Base-by-base conservation (phyloP, 1,284 basidiomycete genomes). In the Tetrapyrgos nigripes region DNA sequence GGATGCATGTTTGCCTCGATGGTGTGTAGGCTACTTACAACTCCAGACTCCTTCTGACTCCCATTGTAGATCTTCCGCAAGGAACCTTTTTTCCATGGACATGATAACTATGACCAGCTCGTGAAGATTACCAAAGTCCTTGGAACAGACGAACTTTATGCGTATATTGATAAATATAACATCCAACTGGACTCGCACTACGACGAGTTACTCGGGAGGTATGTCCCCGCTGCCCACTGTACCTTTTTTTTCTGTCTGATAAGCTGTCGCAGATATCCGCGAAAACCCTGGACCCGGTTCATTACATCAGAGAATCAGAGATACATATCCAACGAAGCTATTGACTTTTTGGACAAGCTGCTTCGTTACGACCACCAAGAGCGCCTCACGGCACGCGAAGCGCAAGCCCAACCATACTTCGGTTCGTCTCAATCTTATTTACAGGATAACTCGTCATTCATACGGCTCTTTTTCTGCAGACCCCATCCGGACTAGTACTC, bases 1-100 rank as follows among this genome's bases (percentile, higher is more conserved):
- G 97, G 97, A 5, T 98, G 97, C 76, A 98, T 98, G 94, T 98
- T 98, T 74, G 95, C 95, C 13, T 94, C 92, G n/a, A 97, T 98
- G 95, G 94, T 95, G 67, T 64, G 83, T 70, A 35, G 55, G 62
- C 44, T 44, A 33, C 57, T 58, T 29, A 53, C 37, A 13, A 45
- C 46, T 23, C 21, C 55, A 24, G 43, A 45, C 49, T 49, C 33
- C 57, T 63, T 29, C 48, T 61, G 55, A 52, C 50, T 50, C 19
- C 17, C 17, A 29, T 45, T 50, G 37, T 67, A 97, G 94, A 99
- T 99, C 72, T 98, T 99, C 87, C 88, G 97, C 66, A 98, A 98
- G 77, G 97, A 99, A 72, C 97, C 97, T 13, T 97, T 99, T 82
- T 99, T 99, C 87, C 97, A 99, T 71, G 97, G 97, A 13, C 96